Conservation (phyloP, 176 grass and related monocot genomes). For the Eleusine indica region DNA sequence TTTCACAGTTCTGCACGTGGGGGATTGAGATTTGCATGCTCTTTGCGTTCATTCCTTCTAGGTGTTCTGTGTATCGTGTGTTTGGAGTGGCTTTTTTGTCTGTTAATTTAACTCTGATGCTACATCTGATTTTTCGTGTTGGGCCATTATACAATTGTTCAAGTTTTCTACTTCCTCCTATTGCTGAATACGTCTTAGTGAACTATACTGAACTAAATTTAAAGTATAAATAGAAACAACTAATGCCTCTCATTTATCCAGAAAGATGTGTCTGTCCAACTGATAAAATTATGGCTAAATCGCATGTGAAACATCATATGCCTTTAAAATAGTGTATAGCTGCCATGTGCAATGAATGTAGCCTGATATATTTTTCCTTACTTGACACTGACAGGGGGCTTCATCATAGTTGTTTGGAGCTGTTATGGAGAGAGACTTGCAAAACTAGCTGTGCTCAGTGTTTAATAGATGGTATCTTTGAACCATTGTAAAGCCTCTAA, state of each 20-base stretch:
- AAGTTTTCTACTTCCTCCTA: background rate
- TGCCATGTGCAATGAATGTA: background rate
- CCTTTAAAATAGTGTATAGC: background rate
- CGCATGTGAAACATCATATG: background rate
- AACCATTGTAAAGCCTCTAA: constrained; percentile 16
- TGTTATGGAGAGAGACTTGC: background rate
- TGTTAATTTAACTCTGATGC: background rate
- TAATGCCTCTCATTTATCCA: background rate
- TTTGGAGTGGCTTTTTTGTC: background rate
- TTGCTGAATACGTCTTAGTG: background rate
- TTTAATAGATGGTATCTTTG: constrained; percentile 19
- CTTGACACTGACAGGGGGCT: constrained; percentile 26
- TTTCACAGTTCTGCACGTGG: background rate
- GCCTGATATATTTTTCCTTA: constrained; percentile 36
- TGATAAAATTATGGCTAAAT: background rate
- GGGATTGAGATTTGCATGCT: background rate
- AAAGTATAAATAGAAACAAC: background rate
- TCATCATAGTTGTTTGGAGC: constrained; percentile 3
- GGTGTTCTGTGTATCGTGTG: background rate
- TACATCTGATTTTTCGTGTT: background rate
- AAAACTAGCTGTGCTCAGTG: constrained; percentile 12
- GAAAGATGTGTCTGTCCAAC: background rate
- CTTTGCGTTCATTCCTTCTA: background rate
- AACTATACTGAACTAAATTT: background rate
- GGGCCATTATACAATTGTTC: background rate